These are phyloP conservation scores for Sechiopsis laciniata DNA, from an alignment of 306 rosid genomes.

Conservation along the genomic window DNA sequence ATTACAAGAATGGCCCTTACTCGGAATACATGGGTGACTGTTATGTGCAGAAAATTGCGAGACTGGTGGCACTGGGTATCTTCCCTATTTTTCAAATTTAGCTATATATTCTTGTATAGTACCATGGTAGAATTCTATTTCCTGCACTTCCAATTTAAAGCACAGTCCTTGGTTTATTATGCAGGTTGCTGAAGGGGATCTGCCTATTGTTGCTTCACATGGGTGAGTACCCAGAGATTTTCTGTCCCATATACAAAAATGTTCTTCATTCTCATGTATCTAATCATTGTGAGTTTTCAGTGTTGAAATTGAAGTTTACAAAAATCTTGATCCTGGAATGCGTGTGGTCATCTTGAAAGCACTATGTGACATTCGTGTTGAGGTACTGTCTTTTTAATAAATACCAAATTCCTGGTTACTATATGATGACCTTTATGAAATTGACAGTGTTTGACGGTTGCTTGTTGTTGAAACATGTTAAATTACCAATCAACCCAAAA, in stretches of 20 bases:
- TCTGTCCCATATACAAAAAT: conserved; percentile 22
- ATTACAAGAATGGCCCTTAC: conserved; percentile 96
- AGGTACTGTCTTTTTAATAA: conserved; percentile 44
- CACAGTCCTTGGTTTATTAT: conserved; percentile 19
- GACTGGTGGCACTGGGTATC: conserved; percentile 99
- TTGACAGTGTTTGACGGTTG: too few relatives aligned
- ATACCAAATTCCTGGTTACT: conserved; percentile 4
- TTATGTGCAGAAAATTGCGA: conserved; percentile 92
- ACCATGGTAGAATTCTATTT: conserved; percentile 9
- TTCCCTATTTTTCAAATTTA: conserved; percentile 23
- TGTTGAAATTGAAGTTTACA: conserved; percentile 75
- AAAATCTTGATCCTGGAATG: conserved; percentile 79
- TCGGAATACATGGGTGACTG: conserved; percentile 91
- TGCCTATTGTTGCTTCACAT: conserved; percentile 91
- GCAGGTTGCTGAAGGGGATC: conserved; percentile 96
- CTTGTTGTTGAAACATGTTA: too few relatives aligned
- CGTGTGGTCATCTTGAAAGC: conserved; percentile 96
- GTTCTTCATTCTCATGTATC: conserved; percentile 31
- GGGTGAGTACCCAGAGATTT: conserved; percentile 55
- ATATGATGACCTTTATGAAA: too few relatives aligned
- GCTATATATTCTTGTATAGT: conserved; percentile 26
- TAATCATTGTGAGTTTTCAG: conserved; percentile 42
- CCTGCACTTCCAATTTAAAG: conserved; percentile 24
- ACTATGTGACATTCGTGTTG: conserved; percentile 97
- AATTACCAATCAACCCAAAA: too few relatives aligned